phyloP scores from a whole-genome alignment of 257 asterid species.

The Buddleja alternifolia region DNA sequence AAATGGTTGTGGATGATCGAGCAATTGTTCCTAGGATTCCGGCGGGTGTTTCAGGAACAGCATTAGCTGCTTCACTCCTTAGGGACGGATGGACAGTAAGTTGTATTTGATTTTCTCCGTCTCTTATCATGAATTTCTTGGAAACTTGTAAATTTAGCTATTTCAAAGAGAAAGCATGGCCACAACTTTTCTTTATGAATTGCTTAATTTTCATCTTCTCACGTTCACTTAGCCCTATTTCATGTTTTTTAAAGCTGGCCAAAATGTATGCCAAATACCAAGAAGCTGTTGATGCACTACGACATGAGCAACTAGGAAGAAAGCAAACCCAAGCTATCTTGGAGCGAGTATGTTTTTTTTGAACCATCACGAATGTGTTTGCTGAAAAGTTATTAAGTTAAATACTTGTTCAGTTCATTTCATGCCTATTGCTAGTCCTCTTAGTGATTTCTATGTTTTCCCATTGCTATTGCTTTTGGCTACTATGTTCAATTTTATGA shows the following conservation, averaged over 20 bases:
- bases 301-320: conserved; percentile 92
- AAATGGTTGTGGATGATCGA: conserved; percentile 56
- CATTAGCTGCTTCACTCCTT: conserved; percentile 94
- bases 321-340: conserved; percentile 84
- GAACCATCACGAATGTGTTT: conserved; percentile 6
- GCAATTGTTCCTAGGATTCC: conserved; percentile 78
- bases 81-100: conserved; percentile 99
- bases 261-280: conserved; percentile 84
- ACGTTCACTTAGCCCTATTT: conserved; percentile 1
- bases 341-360: conserved; percentile 71
- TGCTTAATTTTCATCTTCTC: neutral
- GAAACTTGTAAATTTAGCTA: neutral
- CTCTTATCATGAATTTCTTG: conserved; percentile 1
- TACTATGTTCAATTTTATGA: neutral
- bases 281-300: conserved; percentile 91
- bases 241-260: conserved; percentile 56
- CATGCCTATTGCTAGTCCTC: neutral
- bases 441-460: neutral
- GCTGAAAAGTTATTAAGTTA: neutral
- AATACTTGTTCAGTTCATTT: neutral
- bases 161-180: neutral
- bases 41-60: conserved; percentile 88
- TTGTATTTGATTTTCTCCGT: conserved; percentile 10
- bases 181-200: conserved; percentile 7
- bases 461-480: neutral